Evolutionary conservation across 352 stramenopile genomes (phyloP).

Genomic region (Globisporangium paroecandrum): DNA sequence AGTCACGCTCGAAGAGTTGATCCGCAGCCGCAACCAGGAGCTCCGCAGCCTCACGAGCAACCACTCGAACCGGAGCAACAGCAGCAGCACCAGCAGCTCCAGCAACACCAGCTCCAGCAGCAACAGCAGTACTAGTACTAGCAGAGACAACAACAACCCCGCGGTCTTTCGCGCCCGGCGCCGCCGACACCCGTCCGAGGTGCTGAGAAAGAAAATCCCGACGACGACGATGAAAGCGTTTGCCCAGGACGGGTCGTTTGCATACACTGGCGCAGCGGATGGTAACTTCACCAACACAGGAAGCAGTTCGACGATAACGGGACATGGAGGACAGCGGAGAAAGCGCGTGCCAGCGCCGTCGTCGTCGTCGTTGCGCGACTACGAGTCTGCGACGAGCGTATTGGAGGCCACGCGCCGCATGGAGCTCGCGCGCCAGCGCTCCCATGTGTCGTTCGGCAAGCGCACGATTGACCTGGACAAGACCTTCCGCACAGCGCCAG

Average conservation of each 20-base stretch:
- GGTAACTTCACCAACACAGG: background rate
- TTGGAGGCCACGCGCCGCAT: conserved; percentile 37
- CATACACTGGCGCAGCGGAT: background rate
- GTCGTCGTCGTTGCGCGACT: conserved; percentile 27
- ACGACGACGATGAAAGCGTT: conserved; percentile 11
- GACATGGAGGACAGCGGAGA: conserved; percentile 7
- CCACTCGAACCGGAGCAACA: conserved; percentile 8
- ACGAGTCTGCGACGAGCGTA: conserved; percentile 41
- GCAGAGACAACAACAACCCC: background rate
- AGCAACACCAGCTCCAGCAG: background rate
- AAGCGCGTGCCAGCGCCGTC: conserved; percentile 9
- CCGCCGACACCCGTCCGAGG: conserved; percentile 8
- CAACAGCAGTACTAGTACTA: background rate
- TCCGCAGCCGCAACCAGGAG: conserved; percentile 2
- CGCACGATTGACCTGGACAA: conserved; percentile 44
- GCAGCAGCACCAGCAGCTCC: conserved; percentile 3
- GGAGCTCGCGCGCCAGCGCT: conserved; percentile 46
- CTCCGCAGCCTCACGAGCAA: conserved; percentile 3
- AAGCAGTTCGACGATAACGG: background rate
- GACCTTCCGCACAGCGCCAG: conserved; percentile 55
- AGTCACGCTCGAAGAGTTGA: conserved; percentile 6
- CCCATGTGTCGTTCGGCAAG: conserved; percentile 48
- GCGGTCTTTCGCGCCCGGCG: conserved; percentile 7
- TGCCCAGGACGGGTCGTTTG: conserved; percentile 17
- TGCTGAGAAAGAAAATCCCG: conserved; percentile 6